Conservation (phyloP, 306 rosid species). For the Pterocarpus santalinus region DNA sequence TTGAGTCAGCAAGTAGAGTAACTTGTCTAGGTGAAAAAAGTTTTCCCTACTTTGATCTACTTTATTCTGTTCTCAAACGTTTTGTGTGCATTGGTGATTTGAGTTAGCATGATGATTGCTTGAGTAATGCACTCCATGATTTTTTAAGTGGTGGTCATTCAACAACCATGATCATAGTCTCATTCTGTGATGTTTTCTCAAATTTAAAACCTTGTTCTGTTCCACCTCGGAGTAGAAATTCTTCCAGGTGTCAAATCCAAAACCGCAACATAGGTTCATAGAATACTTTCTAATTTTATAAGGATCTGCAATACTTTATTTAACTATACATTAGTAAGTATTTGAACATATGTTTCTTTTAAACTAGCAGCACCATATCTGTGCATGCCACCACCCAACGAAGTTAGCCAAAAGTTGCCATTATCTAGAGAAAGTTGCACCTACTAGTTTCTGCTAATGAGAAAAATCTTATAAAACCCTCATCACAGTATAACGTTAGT, state of each 20-base stretch:
- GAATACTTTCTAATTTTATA: constrained; percentile 16
- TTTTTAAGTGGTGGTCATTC: constrained; percentile 10
- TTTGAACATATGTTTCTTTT: constrained; percentile 31
- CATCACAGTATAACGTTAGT: background rate
- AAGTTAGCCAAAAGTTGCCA: constrained; percentile 42
- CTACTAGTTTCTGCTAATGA: constrained; percentile 13
- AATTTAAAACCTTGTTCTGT: constrained; percentile 27
- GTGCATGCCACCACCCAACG: background rate
- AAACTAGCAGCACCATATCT: background rate
- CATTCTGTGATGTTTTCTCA: constrained; percentile 16
- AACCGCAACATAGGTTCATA: constrained; percentile 12
- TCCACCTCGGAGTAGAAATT: constrained; percentile 9
- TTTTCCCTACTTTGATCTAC: constrained; percentile 29
- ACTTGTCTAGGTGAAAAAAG: constrained; percentile 41
- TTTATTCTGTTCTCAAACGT: constrained; percentile 12
- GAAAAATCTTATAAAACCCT: background rate
- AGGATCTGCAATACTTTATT: constrained; percentile 4
- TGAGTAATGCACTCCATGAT: constrained; percentile 21
- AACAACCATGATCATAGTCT: constrained; percentile 32
- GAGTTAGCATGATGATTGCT: constrained; percentile 46
- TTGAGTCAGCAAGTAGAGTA: constrained; percentile 22
- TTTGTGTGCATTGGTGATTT: constrained; percentile 38
- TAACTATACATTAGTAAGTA: constrained; percentile 6
- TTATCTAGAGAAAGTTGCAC: constrained; percentile 28
- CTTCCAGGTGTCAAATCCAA: constrained; percentile 23